phyloP scores from a whole-genome alignment of 768 basidiomycete genomes.

The Suillus discolor region DNA sequence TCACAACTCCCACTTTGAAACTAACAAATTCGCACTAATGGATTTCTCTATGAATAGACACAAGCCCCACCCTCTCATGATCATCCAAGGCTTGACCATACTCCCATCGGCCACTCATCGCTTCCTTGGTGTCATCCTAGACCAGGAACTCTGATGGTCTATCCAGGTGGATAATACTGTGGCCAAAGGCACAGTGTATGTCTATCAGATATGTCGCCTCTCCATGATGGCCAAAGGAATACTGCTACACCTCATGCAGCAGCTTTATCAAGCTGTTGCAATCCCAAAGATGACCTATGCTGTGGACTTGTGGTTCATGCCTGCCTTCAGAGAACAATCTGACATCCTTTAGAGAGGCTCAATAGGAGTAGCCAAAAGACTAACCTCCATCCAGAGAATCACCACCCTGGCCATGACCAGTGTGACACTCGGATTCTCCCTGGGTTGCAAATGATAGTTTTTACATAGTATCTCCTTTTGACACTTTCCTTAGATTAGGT shows the following conservation, averaged over 20 bases:
- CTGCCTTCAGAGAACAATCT: rapidly evolving
- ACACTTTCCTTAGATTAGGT: no score
- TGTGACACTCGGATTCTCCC: no score
- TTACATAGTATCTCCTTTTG: no score
- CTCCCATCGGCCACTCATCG: background rate
- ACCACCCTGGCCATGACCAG: background rate
- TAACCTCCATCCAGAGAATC: background rate
- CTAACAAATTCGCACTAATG: no score
- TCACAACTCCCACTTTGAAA: no score
- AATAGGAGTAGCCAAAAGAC: background rate
- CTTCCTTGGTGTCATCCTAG: background rate
- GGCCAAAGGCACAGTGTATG: background rate
- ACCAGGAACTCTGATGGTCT: background rate
- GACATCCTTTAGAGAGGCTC: background rate
- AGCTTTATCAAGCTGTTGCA: background rate
- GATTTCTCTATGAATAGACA: no score
- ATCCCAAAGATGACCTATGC: background rate
- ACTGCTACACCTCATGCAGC: background rate
- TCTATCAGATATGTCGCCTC: background rate
- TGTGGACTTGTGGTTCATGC: background rate
- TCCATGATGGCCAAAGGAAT: background rate
- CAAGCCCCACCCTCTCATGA: no score
- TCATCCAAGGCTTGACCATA: no score
- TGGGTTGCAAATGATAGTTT: no score
- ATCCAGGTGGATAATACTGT: background rate